A percentile compares a stretch with the other conserved stretches of the same genome.
These are phyloP conservation scores for Aspergillus biplanus DNA, from an alignment of 495 filamentous ascomycete species.

Conservation along the genomic window DNA sequence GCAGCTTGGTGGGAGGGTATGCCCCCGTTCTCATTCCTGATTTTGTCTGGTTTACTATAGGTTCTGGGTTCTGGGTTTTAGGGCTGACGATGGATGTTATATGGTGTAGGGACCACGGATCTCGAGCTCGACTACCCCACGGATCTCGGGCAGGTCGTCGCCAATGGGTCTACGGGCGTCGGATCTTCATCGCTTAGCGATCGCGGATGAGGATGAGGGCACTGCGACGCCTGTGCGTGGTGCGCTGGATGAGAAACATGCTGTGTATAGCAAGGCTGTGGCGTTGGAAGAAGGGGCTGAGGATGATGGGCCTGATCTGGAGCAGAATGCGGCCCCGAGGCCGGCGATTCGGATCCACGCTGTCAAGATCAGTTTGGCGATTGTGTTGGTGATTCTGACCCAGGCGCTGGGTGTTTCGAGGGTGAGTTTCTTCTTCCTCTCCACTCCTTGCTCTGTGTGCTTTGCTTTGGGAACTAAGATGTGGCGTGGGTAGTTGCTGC, in stretches of 20 bases:
- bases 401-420: conserved; percentile 9
- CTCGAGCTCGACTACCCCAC: neutral
- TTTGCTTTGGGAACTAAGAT: no score
- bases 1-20: neutral
- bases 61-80: no score
- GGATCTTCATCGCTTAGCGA: neutral
- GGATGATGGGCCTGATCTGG: conserved; percentile 5
- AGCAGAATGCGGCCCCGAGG: conserved; percentile 1
- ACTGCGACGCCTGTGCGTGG: neutral
- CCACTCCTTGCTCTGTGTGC: neutral
- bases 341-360: neutral
- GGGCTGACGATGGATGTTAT: neutral
- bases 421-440: neutral
- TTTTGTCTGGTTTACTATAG: neutral
- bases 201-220: neutral
- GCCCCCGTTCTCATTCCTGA: neutral
- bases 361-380: conserved; percentile 5
- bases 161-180: neutral
- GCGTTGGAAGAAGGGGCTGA: conserved; percentile 9
- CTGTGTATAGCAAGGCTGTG: conserved; percentile 1
- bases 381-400: conserved; percentile 11
- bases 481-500: neutral
- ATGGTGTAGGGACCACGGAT: neutral
- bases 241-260: conserved; percentile 11
- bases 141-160: neutral